Conservation (phyloP, 169 alveolate genomes). For the Eimeria sp. region DNA sequence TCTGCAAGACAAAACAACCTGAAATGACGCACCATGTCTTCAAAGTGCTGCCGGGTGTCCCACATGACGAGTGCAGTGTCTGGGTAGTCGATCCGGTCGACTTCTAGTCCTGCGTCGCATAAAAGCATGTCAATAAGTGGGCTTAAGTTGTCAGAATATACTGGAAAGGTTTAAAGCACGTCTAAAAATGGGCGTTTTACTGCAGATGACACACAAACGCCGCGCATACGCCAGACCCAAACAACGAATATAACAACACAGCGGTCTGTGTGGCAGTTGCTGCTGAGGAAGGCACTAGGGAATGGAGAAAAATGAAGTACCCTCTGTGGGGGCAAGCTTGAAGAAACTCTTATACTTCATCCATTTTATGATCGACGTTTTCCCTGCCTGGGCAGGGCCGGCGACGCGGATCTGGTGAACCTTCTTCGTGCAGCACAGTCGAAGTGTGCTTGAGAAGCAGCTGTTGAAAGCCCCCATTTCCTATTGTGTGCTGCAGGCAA, state of each 20-base stretch:
- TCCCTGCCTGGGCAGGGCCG: slow-evolving; percentile 84
- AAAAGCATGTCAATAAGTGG: neutral
- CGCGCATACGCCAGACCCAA: neutral
- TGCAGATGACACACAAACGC: neutral
- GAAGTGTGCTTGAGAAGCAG: slow-evolving; percentile 49
- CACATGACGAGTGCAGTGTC: slow-evolving; percentile 81
- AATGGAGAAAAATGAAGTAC: neutral
- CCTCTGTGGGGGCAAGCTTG: slow-evolving; percentile 81
- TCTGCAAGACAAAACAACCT: neutral
- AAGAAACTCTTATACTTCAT: slow-evolving; percentile 81
- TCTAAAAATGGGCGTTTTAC: neutral
- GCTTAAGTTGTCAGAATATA: neutral
- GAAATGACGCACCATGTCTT: slow-evolving; percentile 68
- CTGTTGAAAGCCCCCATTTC: slow-evolving; percentile 53
- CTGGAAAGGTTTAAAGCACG: neutral
- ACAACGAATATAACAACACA: neutral
- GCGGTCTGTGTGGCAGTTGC: neutral
- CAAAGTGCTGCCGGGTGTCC: slow-evolving; percentile 81
- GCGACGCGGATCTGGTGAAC: slow-evolving; percentile 82
- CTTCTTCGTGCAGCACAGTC: slow-evolving; percentile 75
- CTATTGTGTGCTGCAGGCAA: neutral
- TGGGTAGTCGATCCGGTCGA: slow-evolving; percentile 79
- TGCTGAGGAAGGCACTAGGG: neutral
- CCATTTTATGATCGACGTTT: slow-evolving; percentile 82
- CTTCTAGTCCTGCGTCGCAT: slow-evolving; percentile 65